Evolutionary conservation across 768 basidiomycete genomes (phyloP), one percentile per base, ranked within the genome.

Genomic region (Leccinum truebloodii): DNA sequence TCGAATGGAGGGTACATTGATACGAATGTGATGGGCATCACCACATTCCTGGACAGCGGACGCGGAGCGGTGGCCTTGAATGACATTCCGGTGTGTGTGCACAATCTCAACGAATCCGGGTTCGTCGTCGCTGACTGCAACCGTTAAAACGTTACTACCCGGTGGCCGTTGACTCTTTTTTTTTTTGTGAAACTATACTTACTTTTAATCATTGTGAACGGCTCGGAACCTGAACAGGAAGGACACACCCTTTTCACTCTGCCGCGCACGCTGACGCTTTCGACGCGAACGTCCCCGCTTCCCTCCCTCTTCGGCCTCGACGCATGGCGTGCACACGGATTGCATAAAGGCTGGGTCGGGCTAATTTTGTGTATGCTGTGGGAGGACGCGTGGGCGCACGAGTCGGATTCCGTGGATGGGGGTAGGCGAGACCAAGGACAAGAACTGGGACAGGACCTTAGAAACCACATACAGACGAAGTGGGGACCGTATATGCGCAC

Each of bases 351-450:
- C 8, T 99, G 97, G 97, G 78, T 83, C 1, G 89, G 90, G 3
- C 76, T 98, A 50, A 98, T 99, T 60, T 78, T 98, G 41, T 92
- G 88, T 63, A 89, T 99, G 87, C 93, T 98, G 90, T 97, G 92
- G 91, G 97, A 99, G 74, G 84, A 83, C 57, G 83, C 86, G 4
- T 81, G 81, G 63, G 86, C 86, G 1, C 59, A 76, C 3, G 92
- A 52, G 85, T 76, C 57, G 92, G 94, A 94, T 48, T 9, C 12
- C 13, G 20, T 35, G 39, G 52, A 55, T 26, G 13, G 18, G 16
- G 68, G 71, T 6, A 28, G 39, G 10, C 54, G 35, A 2, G 18
- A 30, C 32, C 37, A 48, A 4, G 41, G 41, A 20, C 41, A 44
- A 46, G 44, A 20, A 12, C 44, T 6, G 10, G 44, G n/a, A 46